These are phyloP conservation scores for Saccharomycopsis sp. DNA, from an alignment of 805 yeast genomes.

Conservation along the genomic window DNA sequence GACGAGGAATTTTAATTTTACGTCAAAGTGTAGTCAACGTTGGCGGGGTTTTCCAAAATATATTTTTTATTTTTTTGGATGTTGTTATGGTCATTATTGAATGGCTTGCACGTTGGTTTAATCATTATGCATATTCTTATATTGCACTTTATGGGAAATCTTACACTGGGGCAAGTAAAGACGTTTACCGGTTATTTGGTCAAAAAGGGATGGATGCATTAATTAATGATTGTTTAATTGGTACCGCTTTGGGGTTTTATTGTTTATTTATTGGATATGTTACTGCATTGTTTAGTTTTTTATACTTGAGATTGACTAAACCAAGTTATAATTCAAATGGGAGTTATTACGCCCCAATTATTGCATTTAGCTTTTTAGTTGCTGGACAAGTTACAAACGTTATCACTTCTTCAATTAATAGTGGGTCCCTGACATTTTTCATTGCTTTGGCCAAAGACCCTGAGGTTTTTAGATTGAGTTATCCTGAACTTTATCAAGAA, in stretches of 20 bases:
- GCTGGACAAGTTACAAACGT: slow-evolving; percentile 70
- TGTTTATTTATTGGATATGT: slow-evolving; percentile 64
- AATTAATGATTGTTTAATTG: slow-evolving; percentile 76
- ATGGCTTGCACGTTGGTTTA: slow-evolving; percentile 79
- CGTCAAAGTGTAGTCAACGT: slow-evolving; percentile 46
- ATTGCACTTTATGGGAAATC: slow-evolving; percentile 81
- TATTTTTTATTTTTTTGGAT: slow-evolving; percentile 48
- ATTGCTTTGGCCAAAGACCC: slow-evolving; percentile 83
- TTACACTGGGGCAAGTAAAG: slow-evolving; percentile 69
- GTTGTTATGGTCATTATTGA: slow-evolving; percentile 58
- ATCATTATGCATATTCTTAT: slow-evolving; percentile 83
- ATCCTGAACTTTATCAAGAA: slow-evolving; percentile 62
- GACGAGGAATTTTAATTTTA: slow-evolving; percentile 45
- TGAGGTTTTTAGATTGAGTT: slow-evolving; percentile 65
- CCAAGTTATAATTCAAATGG: slow-evolving; percentile 61
- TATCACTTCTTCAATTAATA: slow-evolving; percentile 65
- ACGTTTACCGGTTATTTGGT: slow-evolving; percentile 71
- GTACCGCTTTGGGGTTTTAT: slow-evolving; percentile 72
- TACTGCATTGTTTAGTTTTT: slow-evolving; percentile 53
- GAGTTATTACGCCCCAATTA: slow-evolving; percentile 58
- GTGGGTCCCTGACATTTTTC: slow-evolving; percentile 79
- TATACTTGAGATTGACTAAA: slow-evolving; percentile 59
- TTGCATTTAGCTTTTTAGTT: slow-evolving; percentile 68
- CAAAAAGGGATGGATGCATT: slow-evolving; percentile 80
- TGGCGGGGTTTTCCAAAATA: slow-evolving; percentile 46